Base-by-base conservation (phyloP, 225 moss, liverwort and hornwort genomes). In the Pleurozium schreberi region DNA sequence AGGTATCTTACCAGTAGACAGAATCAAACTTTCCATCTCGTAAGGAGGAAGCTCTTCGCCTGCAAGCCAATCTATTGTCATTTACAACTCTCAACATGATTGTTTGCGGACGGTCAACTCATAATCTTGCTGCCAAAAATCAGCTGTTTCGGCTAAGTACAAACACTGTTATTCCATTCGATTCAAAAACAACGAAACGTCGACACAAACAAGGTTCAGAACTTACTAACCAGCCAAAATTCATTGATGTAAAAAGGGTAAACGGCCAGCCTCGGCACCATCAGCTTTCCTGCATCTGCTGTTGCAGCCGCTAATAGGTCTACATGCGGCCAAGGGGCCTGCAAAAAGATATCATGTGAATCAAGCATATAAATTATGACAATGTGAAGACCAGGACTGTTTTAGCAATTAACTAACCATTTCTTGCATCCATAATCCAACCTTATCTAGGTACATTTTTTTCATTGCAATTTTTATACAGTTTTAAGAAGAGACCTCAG, bases 281-380 rank as follows among this genome's bases (percentile, higher is more conserved):
- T 76, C 83, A 94, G 87, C 89, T 96, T 98, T 77, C 96, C 96
- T 87, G 96, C 96, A 83, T 93, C 93, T 66, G 90, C 90, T 77
- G 98, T 96, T 96, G 96, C 96, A 91, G 89, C 89, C 89, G 98
- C 94, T 84, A 98, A 92, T 89, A 94, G 88, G 89, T 92, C 89
- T 50, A 98, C 62, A 87, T 98, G 98, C 45, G 98, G 98, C 98
- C 98, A 98, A 83, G 96, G 96, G 81, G 98, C 98, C 97, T 98
- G 94, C 91, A 95, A 82, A 61, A 90, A 86, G 63, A 82, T 53
- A 80, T 68, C 80, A 84, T 86, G 61, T 70, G 59, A 55, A 34
- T 55, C 58, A 82, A 74, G 83, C 87, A 91, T 45, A 70, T 86
- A 45, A 89, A 87, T 60, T 85, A 45, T 55, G 85, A 58, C n/a